Evolutionary conservation across 1,139 yeast genomes (phyloP).

Genomic region (Blastobotrys capitulatus): DNA sequence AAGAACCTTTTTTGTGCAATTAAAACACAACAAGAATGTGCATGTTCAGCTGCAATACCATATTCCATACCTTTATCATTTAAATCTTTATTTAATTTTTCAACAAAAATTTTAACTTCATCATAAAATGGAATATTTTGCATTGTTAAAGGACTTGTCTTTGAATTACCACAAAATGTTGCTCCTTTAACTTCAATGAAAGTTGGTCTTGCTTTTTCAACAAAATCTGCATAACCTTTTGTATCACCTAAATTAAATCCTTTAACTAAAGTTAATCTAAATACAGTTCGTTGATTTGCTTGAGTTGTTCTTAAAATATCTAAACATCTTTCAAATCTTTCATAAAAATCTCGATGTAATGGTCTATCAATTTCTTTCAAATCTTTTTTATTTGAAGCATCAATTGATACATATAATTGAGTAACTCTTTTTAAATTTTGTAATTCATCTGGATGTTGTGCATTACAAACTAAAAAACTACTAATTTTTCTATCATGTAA

Average conservation of each 20-base stretch:
- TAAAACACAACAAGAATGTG: slow-evolving; percentile 88
- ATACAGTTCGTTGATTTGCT: slow-evolving; percentile 81
- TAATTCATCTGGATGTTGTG: slow-evolving; percentile 88
- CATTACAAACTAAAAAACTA: slow-evolving; percentile 87
- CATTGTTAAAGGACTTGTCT: slow-evolving; percentile 89
- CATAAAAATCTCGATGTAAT: slow-evolving; percentile 88
- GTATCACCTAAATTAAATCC: slow-evolving; percentile 86
- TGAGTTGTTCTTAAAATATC: slow-evolving; percentile 69
- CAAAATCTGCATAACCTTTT: slow-evolving; percentile 84
- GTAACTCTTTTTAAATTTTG: slow-evolving; percentile 69
- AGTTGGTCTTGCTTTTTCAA: slow-evolving; percentile 74
- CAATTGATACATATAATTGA: slow-evolving; percentile 86
- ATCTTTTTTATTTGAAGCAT: slow-evolving; percentile 79
- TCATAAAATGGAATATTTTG: slow-evolving; percentile 92
- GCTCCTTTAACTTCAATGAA: slow-evolving; percentile 93
- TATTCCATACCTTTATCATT: slow-evolving; percentile 60
- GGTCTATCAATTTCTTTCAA: slow-evolving; percentile 85
- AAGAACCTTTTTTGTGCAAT: slow-evolving; percentile 72
- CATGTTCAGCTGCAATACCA: slow-evolving; percentile 91
- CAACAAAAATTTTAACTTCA: slow-evolving; percentile 76
- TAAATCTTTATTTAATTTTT: slow-evolving; percentile 53
- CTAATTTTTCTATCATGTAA: slow-evolving; percentile 75
- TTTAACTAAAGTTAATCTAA: slow-evolving; percentile 83
- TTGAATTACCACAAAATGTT: slow-evolving; percentile 81
- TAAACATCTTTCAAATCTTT: slow-evolving; percentile 71